These are phyloP conservation scores for Allium cepa DNA, from an alignment of 106 monocot genomes.

Conservation along the genomic window DNA sequence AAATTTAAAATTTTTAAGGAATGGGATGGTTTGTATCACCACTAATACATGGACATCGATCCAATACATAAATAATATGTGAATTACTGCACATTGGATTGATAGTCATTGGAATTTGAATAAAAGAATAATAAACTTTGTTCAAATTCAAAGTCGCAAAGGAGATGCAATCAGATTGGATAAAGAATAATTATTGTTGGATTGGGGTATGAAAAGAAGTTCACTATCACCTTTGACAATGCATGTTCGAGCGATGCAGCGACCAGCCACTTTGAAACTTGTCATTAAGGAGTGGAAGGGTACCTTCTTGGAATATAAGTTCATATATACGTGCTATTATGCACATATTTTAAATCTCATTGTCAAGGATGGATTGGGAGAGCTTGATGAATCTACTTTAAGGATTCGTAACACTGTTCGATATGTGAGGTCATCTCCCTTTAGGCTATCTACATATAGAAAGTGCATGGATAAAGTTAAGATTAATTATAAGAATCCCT, in stretches of 20 bases:
- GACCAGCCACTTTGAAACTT: background rate
- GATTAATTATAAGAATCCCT: slow-evolving; percentile 3
- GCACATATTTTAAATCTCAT: slow-evolving; percentile 3
- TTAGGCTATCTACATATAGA: slow-evolving; percentile 3
- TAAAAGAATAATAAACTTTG: too few species aligned
- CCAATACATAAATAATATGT: too few species aligned
- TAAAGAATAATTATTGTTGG: too few species aligned
- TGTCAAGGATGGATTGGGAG: slow-evolving; percentile 1
- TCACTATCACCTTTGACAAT: slow-evolving; percentile 6
- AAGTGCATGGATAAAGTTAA: slow-evolving; percentile 9
- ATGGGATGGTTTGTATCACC: too few species aligned
- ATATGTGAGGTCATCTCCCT: slow-evolving; percentile 11
- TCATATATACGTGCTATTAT: background rate
- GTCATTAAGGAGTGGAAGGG: too few species aligned
- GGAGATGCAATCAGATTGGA: too few species aligned
- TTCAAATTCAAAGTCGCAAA: too few species aligned
- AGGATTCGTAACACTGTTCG: background rate
- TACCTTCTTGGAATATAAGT: background rate
- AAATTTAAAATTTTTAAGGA: too few species aligned
- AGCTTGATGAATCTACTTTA: background rate
- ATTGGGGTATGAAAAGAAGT: too few species aligned
- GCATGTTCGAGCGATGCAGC: slow-evolving; percentile 6
- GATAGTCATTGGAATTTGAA: too few species aligned
- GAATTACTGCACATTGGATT: too few species aligned
- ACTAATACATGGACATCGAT: too few species aligned